Conservation (phyloP, 176 grass and related monocot genomes). For the Carex cristatella region DNA sequence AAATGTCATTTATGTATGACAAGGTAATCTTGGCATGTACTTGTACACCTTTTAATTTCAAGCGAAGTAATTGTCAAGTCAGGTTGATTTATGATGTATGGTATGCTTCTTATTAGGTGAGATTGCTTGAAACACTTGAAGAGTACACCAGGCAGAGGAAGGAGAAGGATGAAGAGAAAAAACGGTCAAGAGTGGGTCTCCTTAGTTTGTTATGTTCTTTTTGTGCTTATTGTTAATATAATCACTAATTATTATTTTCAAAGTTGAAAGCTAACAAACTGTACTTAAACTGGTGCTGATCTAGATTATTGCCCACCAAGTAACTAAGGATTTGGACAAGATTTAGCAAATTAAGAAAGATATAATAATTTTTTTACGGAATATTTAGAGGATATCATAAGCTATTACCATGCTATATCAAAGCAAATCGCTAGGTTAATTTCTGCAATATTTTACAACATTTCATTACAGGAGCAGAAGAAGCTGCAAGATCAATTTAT, state of each 20-base stretch:
- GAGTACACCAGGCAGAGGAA: constrained; percentile 52
- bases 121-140: constrained; percentile 56
- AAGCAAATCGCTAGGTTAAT: background rate
- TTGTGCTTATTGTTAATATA: background rate
- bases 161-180: constrained; percentile 70
- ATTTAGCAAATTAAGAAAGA: background rate
- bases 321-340: background rate
- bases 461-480: constrained; percentile 60
- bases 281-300: background rate
- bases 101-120: constrained; percentile 31
- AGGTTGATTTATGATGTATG: constrained; percentile 6
- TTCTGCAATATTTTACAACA: background rate
- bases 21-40: constrained; percentile 34
- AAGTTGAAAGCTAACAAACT: background rate
- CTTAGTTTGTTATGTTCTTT: background rate
- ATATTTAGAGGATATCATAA: background rate
- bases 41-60: constrained; percentile 3
- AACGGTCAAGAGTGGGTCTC: constrained; percentile 49
- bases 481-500: constrained; percentile 75
- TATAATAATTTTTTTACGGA: background rate
- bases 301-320: background rate
- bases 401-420: background rate
- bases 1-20: constrained; percentile 62
- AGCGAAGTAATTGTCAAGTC: background rate
- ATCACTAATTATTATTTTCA: background rate